Evolutionary conservation across 2,329 filamentous ascomycete genomes (phyloP), one percentile per base, ranked within the genome.

Genomic region (Exophiala sideris): DNA sequence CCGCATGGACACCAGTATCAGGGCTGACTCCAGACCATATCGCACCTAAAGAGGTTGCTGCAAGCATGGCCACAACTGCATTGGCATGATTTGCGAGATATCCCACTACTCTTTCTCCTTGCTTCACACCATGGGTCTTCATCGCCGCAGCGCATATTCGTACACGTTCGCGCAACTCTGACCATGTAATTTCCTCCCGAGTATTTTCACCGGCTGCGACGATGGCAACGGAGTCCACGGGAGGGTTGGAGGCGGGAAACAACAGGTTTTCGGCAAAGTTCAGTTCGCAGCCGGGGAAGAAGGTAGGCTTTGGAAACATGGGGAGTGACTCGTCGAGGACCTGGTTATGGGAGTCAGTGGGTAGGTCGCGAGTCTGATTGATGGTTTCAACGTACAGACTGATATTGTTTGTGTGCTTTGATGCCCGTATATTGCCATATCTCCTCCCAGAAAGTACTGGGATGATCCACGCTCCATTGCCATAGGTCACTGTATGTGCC

Each of bases 241-340:
- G 65, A 18, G 71, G 72, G 35, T 80, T 75, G 46, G 77, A 77
- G 2, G 76, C 70, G 3, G 92, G 92, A 69, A 86, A 96, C 3
- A 99, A 83, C 50, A 97, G 78, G 69, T 99, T 99, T 74, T 97
- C 89, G 21, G 92, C 91, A 68, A 96, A 97, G 71, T 97, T 99
- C 61, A 97, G 78, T 54, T 78, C 84, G 11, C 88, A 82, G 8
- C 86, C 86, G 52, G 83, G 71, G 70, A 96, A 97, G 77, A 96
- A 97, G 56, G 85, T 76, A 6, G 92, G 91, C 20, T 90, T 85
- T 20, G 92, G 92, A 65, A 91, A 97, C 80, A 97, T 88, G 44
- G 82, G 77, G 5, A 84, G 80, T 50, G 82, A 71, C 38, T 79
- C 68, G 20, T 87, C 82, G 14, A 96, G 75, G 39, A 89, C 86